Evolutionary conservation across 1,284 basidiomycete genomes (phyloP), one percentile per base, ranked within the genome.

Genomic region (Trichosporon inkin): DNA sequence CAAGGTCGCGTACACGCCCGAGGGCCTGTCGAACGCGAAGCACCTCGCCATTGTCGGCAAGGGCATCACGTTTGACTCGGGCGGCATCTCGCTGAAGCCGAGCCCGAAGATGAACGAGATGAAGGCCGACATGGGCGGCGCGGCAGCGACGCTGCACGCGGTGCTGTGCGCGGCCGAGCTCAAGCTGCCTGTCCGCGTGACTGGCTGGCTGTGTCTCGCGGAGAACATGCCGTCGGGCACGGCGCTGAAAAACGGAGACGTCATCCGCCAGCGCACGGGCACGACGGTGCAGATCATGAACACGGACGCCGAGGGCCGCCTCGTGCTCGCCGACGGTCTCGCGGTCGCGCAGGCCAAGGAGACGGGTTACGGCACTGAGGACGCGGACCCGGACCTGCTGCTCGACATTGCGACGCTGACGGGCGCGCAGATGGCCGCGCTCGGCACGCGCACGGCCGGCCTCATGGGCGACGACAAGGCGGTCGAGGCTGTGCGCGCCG

Each of bases 121-220:
- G 62, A 63, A 63, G 62, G 57, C 59, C 36, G 62, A 63, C 59
- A 63, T 63, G 62, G 59, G 58, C 54, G 62, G 62, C 37, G 59
- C 62, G 16, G 62, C 62, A 5, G 59, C 62, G 0, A 60, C 59
- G 0, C 40, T 63, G 19, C 62, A 63, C 51, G 49, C 56, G 16
- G 62, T 61, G n/a, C 59, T 63, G 32, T 57, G 59, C 7, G 62
- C 59, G 11, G 62, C 62, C 7, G 62, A 63, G 59, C 59, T 58
- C 40, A 53, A 56, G 49, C 36, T 63, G 5, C 51, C 59, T 13
- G 49, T 38, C n/a, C 53, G 53, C 10, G 59, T 63, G 19, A 63
- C 62, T 3, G 62, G 58, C 54, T 63, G 56, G 56, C 59, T 63
- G 10, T 63, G 62, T 19, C 54, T 61, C 32, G 62, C 62, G 5